phyloP scores from a whole-genome alignment of 129 eudicot genomes.

The Saussurea involucrata region DNA sequence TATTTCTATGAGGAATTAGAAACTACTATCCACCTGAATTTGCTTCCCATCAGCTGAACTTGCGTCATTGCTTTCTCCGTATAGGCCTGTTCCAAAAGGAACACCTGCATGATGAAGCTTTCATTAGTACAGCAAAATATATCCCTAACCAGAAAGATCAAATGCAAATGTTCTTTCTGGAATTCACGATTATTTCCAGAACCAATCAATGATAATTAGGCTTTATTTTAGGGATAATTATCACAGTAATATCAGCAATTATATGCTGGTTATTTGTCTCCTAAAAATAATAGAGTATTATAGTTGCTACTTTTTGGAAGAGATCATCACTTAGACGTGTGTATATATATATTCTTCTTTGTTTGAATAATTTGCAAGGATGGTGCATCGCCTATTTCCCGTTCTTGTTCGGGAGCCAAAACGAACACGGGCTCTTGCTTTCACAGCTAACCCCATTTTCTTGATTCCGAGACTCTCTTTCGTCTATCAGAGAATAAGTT shows the following conservation, averaged over 20 bases:
- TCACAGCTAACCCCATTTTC: too few species aligned
- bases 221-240: background rate
- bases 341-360: too few species aligned
- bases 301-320: background rate
- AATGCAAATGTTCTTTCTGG: background rate
- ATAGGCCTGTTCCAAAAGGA: constrained; percentile 26
- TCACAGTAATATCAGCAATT: background rate
- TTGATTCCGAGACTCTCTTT: too few species aligned
- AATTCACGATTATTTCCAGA: constrained; percentile 7
- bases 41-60: constrained; percentile 36
- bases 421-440: too few species aligned
- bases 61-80: constrained; percentile 38
- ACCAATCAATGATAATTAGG: background rate
- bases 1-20: constrained; percentile 30
- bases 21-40: constrained; percentile 62
- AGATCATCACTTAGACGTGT: background rate
- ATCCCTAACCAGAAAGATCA: constrained; percentile 7
- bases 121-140: constrained; percentile 13
- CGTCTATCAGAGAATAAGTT: background rate
- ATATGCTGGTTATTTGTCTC: constrained; percentile 10
- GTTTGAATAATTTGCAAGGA: too few species aligned
- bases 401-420: too few species aligned
- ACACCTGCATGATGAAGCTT: constrained; percentile 35
- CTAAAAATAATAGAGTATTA: constrained; percentile 4
- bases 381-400: too few species aligned